Percentiles rank a stretch among this genome's conserved stretches.
Conservation (phyloP, 441 rosid species). For the Arabidopsis lyrata region DNA sequence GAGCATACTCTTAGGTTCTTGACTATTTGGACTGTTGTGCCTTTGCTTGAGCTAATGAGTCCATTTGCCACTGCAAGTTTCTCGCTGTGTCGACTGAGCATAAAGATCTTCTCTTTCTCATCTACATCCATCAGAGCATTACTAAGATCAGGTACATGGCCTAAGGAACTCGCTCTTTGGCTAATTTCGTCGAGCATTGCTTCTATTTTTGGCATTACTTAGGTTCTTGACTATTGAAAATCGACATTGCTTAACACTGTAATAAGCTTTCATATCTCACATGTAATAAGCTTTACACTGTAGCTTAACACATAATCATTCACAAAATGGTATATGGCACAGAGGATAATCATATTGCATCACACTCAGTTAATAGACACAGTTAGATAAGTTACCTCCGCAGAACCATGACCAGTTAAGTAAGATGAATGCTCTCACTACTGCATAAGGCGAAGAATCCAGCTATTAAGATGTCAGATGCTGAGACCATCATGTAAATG, state of each 20-base stretch:
- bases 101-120: constrained; percentile 53
- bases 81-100: constrained; percentile 61
- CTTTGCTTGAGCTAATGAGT: constrained; percentile 52
- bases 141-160: constrained; percentile 56
- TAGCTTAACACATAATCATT: no score
- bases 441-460: constrained; percentile 28
- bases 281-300: not conserved
- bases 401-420: constrained; percentile 27
- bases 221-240: no score
- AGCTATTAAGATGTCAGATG: constrained; percentile 15
- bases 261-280: constrained; percentile 4
- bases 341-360: not conserved
- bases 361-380: constrained; percentile 16
- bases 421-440: constrained; percentile 23
- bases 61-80: constrained; percentile 67
- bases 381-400: constrained; percentile 39
- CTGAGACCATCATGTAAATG: not conserved
- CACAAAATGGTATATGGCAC: no score
- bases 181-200: constrained; percentile 58
- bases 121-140: constrained; percentile 61
- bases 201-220: constrained; percentile 46
- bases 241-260: no score
- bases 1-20: constrained; percentile 65
- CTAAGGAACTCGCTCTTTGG: constrained; percentile 48
- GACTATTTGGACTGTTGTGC: constrained; percentile 51